A percentile compares a stretch with the other conserved stretches of the same genome.
phyloP scores from a whole-genome alignment of 2,329 filamentous ascomycete genomes.

The Epichloe gansuensis region DNA sequence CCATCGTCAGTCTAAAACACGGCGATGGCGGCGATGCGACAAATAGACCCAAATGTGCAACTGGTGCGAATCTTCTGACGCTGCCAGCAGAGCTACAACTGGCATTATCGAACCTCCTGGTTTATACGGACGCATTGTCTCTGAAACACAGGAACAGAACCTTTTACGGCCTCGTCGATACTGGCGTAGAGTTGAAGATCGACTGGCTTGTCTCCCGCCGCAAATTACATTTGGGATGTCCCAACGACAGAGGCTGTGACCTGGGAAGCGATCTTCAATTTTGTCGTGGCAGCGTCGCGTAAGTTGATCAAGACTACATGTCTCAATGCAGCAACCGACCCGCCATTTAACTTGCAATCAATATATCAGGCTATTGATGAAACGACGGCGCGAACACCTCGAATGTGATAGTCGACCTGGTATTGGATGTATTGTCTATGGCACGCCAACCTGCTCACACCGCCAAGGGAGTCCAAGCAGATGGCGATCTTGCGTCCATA shows the following conservation, averaged over 20 bases:
- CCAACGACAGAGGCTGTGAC: conserved; percentile 43
- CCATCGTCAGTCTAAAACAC: not conserved
- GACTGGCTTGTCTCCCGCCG: conserved; percentile 56
- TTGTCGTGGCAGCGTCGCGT: conserved; percentile 47
- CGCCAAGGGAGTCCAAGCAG: conserved; percentile 31
- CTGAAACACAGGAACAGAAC: conserved; percentile 53
- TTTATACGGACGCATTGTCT: conserved; percentile 58
- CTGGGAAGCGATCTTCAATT: conserved; percentile 46
- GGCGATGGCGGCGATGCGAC: not conserved
- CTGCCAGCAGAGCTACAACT: conserved; percentile 57
- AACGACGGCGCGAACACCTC: conserved; percentile 43
- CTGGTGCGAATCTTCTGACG: conserved; percentile 5
- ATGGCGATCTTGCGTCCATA: conserved; percentile 31
- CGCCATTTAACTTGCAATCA: not conserved
- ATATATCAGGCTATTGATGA: conserved; percentile 38
- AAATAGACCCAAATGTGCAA: not conserved
- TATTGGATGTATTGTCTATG: conserved; percentile 42
- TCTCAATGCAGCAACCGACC: not conserved
- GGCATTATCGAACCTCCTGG: conserved; percentile 44
- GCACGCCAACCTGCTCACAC: conserved; percentile 34
- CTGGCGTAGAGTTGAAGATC: conserved; percentile 51
- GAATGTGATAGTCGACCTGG: conserved; percentile 47
- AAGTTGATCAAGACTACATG: conserved; percentile 12
- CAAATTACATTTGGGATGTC: conserved; percentile 51
- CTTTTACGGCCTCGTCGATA: conserved; percentile 52